Evolutionary conservation across 345 rosid species (phyloP).

Genomic region (Melaleuca quinquenervia): DNA sequence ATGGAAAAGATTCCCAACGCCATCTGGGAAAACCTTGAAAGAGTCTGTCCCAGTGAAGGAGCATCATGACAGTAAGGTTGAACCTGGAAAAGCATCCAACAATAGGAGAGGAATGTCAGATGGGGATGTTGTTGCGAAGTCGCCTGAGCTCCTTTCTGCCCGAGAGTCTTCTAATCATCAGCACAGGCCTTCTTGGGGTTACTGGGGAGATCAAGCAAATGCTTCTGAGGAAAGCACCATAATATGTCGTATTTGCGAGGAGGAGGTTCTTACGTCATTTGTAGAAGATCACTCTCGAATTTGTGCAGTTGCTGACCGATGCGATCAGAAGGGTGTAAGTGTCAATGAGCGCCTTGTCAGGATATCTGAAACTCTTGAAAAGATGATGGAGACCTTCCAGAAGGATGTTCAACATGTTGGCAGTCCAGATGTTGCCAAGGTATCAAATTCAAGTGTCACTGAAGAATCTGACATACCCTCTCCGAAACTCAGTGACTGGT

Average conservation of each 20-base stretch:
- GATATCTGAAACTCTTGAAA: conserved; percentile 87
- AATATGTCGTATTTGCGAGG: conserved; percentile 97
- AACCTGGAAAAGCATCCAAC: conserved; percentile 24
- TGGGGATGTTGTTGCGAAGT: conserved; percentile 22
- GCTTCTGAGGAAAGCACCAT: conserved; percentile 71
- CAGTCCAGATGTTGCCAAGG: conserved; percentile 86
- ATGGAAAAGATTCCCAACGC: conserved; percentile 89
- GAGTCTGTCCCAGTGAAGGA: conserved; percentile 46
- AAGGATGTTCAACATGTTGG: conserved; percentile 69
- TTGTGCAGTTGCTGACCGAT: conserved; percentile 93
- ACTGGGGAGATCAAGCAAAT: conserved; percentile 79
- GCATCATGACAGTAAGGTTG: conserved; percentile 39
- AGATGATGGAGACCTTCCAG: conserved; percentile 70
- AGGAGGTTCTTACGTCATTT: conserved; percentile 79
- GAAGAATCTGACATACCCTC: conserved; percentile 87
- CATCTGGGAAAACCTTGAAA: conserved; percentile 43
- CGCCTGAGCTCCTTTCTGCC: conserved; percentile 32
- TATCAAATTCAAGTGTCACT: conserved; percentile 76
- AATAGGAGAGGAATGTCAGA: conserved; percentile 30
- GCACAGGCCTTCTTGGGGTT: conserved; percentile 89
- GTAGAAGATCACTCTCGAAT: conserved; percentile 96
- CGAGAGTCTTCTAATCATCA: conserved; percentile 82
- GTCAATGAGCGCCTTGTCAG: conserved; percentile 84
- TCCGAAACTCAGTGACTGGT: conserved; percentile 96
- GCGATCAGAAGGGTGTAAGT: conserved; percentile 74